These are phyloP conservation scores for Mycena rosella DNA, from an alignment of 768 basidiomycete genomes.

Conservation along the genomic window DNA sequence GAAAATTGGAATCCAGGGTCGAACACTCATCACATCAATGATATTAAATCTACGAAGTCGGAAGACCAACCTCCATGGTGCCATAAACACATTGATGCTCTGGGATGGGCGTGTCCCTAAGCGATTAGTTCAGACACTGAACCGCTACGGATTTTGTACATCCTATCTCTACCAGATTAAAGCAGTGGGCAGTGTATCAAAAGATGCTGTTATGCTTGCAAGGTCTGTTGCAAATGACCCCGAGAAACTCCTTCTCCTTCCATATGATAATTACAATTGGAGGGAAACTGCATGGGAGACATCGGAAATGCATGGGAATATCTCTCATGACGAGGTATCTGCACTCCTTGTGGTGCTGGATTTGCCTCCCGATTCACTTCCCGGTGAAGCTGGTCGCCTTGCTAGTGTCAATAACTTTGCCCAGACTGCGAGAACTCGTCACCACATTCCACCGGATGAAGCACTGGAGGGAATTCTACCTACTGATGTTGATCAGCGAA, in stretches of 20 bases:
- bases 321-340: constrained; percentile 40
- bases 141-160: constrained; percentile 25
- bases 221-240: constrained; percentile 34
- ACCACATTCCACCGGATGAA: constrained; percentile 2
- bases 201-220: constrained; percentile 12
- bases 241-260: constrained; percentile 35
- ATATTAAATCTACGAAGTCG: too few species aligned
- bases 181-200: constrained; percentile 28
- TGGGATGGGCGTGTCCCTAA: too few species aligned
- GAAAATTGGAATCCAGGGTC: too few species aligned
- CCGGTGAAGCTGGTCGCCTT: not conserved
- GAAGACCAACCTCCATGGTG: too few species aligned
- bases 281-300: constrained; percentile 32
- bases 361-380: not conserved
- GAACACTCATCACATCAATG: too few species aligned
- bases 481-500: not conserved
- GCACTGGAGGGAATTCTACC: constrained; percentile 10
- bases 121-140: too few species aligned
- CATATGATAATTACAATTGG: constrained; percentile 45
- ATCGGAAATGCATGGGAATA: constrained; percentile 23
- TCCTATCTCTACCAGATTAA: constrained; percentile 29
- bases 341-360: constrained; percentile 35
- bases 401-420: constrained; percentile 9
- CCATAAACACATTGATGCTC: too few species aligned
- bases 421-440: not conserved